Evolutionary conservation across 2,329 filamentous ascomycete genomes (phyloP).

Genomic region (Colletotrichum sp.): DNA sequence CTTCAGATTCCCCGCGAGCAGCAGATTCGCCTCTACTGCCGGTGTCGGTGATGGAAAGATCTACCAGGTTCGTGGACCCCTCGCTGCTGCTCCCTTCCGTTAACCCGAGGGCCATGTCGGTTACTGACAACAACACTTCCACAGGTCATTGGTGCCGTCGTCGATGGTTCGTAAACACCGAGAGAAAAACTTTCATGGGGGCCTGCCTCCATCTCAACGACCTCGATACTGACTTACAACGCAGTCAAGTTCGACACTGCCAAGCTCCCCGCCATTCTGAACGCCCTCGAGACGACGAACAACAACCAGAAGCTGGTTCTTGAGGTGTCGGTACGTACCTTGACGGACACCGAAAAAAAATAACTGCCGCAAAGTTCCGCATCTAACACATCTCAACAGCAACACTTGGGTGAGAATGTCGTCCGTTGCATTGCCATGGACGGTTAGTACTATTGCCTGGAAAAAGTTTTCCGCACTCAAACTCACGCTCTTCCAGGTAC

Average conservation of each 20-base stretch:
- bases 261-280: conserved; percentile 95
- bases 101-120: conserved; percentile 7
- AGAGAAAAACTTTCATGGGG: conserved; percentile 11
- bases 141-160: conserved; percentile 97
- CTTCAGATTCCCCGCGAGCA: conserved; percentile 60
- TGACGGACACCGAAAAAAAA: neutral
- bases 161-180: conserved; percentile 78
- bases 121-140: conserved; percentile 62
- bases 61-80: conserved; percentile 61
- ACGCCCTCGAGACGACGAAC: conserved; percentile 92
- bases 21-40: conserved; percentile 64
- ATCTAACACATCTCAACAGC: conserved; percentile 62
- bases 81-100: neutral
- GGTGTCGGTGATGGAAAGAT: conserved; percentile 70
- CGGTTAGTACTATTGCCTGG: conserved; percentile 64
- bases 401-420: conserved; percentile 99
- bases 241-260: conserved; percentile 96
- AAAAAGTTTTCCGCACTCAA: conserved; percentile 24
- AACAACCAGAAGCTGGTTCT: conserved; percentile 93
- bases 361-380: neutral
- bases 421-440: conserved; percentile 99
- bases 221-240: conserved; percentile 3
- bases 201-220: neutral
- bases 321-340: conserved; percentile 83
- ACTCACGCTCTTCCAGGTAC: conserved; percentile 69